Conservation (phyloP, 2,329 filamentous ascomycete genomes). For the Mycosphaerella arachidis region DNA sequence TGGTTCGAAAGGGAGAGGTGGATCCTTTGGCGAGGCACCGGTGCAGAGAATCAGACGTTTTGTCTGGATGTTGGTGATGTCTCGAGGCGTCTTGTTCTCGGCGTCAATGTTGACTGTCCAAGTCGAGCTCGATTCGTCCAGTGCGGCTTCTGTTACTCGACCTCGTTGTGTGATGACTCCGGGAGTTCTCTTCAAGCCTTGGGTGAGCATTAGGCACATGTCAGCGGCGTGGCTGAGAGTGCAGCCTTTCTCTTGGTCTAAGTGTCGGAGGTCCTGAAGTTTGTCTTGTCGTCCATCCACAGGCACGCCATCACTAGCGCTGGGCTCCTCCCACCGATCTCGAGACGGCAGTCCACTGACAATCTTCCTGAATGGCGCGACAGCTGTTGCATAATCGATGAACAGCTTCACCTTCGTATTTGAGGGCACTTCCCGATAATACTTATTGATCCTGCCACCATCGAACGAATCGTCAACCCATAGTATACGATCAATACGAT, state of each 20-base stretch:
- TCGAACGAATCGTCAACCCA: slow-evolving; percentile 58
- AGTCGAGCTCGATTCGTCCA: slow-evolving; percentile 35
- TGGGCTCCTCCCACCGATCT: slow-evolving; percentile 27
- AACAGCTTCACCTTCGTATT: slow-evolving; percentile 62
- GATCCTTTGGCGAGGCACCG: slow-evolving; percentile 49
- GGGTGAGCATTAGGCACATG: slow-evolving; percentile 47
- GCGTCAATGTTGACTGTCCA: slow-evolving; percentile 37
- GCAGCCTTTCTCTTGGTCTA: slow-evolving; percentile 56
- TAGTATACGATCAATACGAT: slow-evolving; percentile 47
- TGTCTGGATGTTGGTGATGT: slow-evolving; percentile 34
- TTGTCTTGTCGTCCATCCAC: slow-evolving; percentile 45
- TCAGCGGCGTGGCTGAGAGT: slow-evolving; percentile 55
- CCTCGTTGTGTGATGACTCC: slow-evolving; percentile 40
- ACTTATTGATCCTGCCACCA: slow-evolving; percentile 39
- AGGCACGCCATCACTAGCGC: slow-evolving; percentile 24
- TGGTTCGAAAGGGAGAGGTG: slow-evolving; percentile 41
- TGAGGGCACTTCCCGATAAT: slow-evolving; percentile 59
- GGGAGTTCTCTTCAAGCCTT: slow-evolving; percentile 41
- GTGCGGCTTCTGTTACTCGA: slow-evolving; percentile 38
- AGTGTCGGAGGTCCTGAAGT: slow-evolving; percentile 48
- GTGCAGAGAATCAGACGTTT: slow-evolving; percentile 54
- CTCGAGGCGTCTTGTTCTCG: slow-evolving; percentile 23
- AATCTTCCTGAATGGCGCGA: slow-evolving; percentile 51
- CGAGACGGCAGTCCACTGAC: slow-evolving; percentile 42
- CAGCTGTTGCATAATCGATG: slow-evolving; percentile 52